phyloP scores from a whole-genome alignment of 129 eudicot species.

The Mikania micrantha region DNA sequence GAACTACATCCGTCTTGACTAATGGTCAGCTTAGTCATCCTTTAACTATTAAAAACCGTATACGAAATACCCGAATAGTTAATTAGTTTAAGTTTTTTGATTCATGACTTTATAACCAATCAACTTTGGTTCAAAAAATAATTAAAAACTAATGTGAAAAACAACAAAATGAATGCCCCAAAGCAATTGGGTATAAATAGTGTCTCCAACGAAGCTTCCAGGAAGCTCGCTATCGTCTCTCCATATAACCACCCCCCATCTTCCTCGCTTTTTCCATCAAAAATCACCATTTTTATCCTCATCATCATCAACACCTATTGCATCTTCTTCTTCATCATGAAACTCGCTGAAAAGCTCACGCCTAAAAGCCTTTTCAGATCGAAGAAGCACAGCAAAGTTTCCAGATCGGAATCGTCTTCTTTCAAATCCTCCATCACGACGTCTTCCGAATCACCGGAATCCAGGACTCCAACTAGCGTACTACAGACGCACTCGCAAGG shows the following conservation, averaged over 20 bases:
- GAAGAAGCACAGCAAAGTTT: neutral
- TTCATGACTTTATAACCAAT: too few relatives aligned
- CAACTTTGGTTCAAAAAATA: too few relatives aligned
- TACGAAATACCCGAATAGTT: too few relatives aligned
- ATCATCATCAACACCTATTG: neutral
- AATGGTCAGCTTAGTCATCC: too few relatives aligned
- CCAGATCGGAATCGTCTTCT: slow-evolving; percentile 48
- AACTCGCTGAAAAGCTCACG: slow-evolving; percentile 26
- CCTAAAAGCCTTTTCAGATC: slow-evolving; percentile 38
- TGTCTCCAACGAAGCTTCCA: slow-evolving; percentile 52
- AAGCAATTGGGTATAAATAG: slow-evolving; percentile 11
- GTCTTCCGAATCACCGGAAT: slow-evolving; percentile 35
- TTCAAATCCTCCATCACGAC: slow-evolving; percentile 40
- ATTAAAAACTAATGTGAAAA: neutral
- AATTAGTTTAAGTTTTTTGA: too few relatives aligned
- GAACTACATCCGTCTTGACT: too few relatives aligned
- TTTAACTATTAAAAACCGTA: too few relatives aligned
- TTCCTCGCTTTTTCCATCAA: slow-evolving; percentile 33
- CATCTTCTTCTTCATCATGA: slow-evolving; percentile 23
- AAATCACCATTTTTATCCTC: neutral
- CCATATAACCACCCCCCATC: slow-evolving; percentile 50
- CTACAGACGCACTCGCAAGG: neutral
- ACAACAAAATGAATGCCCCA: neutral
- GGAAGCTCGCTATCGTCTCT: slow-evolving; percentile 56
- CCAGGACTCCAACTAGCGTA: slow-evolving; percentile 56